A percentile compares a stretch with the other conserved stretches of the same genome.
Conservation (phyloP, 2,329 filamentous ascomycete genomes). For the Ophiostoma ips region DNA sequence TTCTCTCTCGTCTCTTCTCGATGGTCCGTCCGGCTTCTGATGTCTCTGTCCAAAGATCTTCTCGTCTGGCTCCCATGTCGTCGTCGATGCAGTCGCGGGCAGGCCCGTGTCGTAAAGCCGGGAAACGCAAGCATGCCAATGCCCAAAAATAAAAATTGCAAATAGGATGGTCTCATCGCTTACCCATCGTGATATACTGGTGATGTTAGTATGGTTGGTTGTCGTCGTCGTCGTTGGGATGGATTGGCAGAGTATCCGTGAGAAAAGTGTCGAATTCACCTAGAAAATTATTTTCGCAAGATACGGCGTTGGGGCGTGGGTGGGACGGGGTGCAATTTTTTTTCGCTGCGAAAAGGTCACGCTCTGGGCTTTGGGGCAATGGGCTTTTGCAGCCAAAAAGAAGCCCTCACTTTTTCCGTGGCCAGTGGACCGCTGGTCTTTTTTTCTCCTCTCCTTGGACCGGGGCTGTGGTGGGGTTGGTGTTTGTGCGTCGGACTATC, state of each 20-base stretch:
- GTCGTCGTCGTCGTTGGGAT: conserved; percentile 15
- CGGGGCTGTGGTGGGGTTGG: not conserved
- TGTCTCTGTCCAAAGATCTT: not conserved
- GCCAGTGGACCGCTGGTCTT: not conserved
- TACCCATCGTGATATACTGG: conserved; percentile 3
- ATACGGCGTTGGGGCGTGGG: conserved; percentile 9
- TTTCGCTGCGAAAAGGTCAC: conserved; percentile 4
- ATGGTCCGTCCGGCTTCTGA: not conserved
- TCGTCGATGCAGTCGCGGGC: conserved; percentile 3
- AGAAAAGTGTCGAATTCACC: conserved; percentile 10
- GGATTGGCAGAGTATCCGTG: conserved; percentile 3
- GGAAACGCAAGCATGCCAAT: not conserved
- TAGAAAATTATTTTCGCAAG: conserved; percentile 15
- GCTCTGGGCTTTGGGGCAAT: not conserved
- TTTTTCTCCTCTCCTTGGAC: not conserved
- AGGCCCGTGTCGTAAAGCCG: not conserved
- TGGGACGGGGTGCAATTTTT: conserved; percentile 12
- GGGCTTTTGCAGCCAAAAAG: not conserved
- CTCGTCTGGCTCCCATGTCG: not conserved
- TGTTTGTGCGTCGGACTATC: conserved; percentile 13
- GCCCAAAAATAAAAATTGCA: not conserved
- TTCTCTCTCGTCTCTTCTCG: not conserved
- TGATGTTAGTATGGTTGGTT: conserved; percentile 15
- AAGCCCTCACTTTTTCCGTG: conserved; percentile 6
- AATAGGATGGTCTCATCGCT: not conserved